Evolutionary conservation across 169 alveolate genomes (phyloP).

Genomic region (Plasmodium gallinaceum): DNA sequence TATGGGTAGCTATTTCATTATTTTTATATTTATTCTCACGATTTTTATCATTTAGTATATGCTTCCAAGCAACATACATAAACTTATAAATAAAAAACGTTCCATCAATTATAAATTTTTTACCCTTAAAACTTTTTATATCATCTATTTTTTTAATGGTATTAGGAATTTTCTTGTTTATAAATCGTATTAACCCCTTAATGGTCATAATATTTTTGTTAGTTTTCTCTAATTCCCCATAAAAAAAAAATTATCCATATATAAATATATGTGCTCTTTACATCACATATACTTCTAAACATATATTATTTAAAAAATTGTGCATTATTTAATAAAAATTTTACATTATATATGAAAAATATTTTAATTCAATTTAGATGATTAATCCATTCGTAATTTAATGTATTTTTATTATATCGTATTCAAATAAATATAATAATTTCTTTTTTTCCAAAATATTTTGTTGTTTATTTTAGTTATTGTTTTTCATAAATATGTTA

Average conservation of each 20-base stretch:
- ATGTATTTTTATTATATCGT: too few species aligned
- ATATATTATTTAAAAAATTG: neutral
- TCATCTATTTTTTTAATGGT: slow-evolving; percentile 71
- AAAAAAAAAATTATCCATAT: slow-evolving; percentile 1
- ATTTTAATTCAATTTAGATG: too few species aligned
- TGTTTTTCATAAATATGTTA: too few species aligned
- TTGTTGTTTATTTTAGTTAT: too few species aligned
- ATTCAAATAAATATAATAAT: too few species aligned
- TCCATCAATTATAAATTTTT: slow-evolving; percentile 73
- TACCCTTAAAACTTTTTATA: slow-evolving; percentile 69
- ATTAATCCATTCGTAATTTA: too few species aligned
- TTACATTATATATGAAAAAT: too few species aligned
- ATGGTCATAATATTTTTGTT: slow-evolving; percentile 68
- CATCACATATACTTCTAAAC: neutral
- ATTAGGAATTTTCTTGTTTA: slow-evolving; percentile 71
- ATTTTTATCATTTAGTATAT: slow-evolving; percentile 60
- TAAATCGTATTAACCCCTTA: slow-evolving; percentile 65
- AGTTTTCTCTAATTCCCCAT: neutral
- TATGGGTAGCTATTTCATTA: slow-evolving; percentile 52
- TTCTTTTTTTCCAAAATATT: too few species aligned
- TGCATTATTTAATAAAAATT: too few species aligned
- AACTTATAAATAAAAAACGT: slow-evolving; percentile 68
- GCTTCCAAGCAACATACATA: slow-evolving; percentile 78
- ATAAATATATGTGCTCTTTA: neutral
- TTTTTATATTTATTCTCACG: slow-evolving; percentile 48